Evolutionary conservation across 805 yeast genomes (phyloP), one percentile per base, ranked within the genome.

Genomic region (Candida khao-thaluensis): DNA sequence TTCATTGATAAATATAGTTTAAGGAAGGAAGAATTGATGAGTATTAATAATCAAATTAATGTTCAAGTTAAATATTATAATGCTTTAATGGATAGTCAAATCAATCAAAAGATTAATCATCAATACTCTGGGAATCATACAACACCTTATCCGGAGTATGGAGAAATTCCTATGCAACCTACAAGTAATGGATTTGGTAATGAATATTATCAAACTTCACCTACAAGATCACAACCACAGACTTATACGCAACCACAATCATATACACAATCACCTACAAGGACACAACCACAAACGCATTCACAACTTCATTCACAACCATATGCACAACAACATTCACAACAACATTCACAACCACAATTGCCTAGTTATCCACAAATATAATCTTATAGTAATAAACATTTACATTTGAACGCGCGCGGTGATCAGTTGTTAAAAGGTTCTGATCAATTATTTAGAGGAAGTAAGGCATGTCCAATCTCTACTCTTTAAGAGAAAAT

Each of bases 1-100:
- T 64, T 81, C 51, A 78, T 93, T 45, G 96, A 87, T 41, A 79
- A 85, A 58, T 85, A 87, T 59, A 74, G 87, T 25, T 74, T 77
- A 31, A 77, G 87, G 52, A 79, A 84, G 55, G 85, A 89, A 50
- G 97, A 91, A 46, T 66, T 91, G 43, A 66, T 80, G 44, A 77
- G 77, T 15, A 68, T 91, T 50, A 83, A 87, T 52, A 75, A 76
- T 44, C 84, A 85, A 46, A 72, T 91, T 40, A 77, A 77, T 41
- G 70, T 71, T 34, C 93, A 95, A 12, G 77, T 85, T 37, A 69
- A 74, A 29, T 62, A 74, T 7, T 93, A 88, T 59, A 86, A 85
- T 52, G 74, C 76, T 32, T 61, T 88, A 37, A 71, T 85, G 64
- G 86, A 83, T 50, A 69, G 44, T n/a, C 56, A 49, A 53, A 60